These are phyloP conservation scores for Combretum micranthum DNA, from an alignment of 345 rosid species.

Conservation along the genomic window DNA sequence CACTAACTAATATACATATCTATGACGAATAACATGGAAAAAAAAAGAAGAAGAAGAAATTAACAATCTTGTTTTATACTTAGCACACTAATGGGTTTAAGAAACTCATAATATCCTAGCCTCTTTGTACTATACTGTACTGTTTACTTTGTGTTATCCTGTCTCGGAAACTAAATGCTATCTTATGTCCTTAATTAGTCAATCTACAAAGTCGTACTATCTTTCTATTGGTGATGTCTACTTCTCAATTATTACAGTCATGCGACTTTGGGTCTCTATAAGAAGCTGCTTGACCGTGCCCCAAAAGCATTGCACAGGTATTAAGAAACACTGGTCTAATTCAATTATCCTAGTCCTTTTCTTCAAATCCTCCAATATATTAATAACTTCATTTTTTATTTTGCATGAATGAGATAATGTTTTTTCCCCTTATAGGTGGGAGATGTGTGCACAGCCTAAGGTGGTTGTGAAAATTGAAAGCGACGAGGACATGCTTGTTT, in stretches of 20 bases:
- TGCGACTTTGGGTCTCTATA: constrained; percentile 93
- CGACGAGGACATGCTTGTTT: constrained; percentile 82
- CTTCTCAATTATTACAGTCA: constrained; percentile 44
- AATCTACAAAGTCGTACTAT: neutral
- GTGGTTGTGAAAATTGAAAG: constrained; percentile 90
- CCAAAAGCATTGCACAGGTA: constrained; percentile 86
- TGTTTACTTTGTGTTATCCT: too few relatives aligned
- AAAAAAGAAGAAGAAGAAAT: too few relatives aligned
- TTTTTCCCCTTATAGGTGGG: constrained; percentile 60
- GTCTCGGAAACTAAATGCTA: too few relatives aligned
- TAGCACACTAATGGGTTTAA: too few relatives aligned
- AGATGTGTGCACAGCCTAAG: constrained; percentile 89
- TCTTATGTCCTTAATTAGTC: neutral
- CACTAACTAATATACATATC: too few relatives aligned
- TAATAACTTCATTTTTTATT: neutral
- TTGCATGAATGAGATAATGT: constrained; percentile 4
- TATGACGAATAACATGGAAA: too few relatives aligned
- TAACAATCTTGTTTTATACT: too few relatives aligned
- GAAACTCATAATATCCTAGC: too few relatives aligned
- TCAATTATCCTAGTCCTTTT: neutral
- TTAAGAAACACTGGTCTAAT: neutral
- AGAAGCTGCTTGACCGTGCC: constrained; percentile 66
- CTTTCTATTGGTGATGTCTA: neutral
- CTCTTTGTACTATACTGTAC: too few relatives aligned
- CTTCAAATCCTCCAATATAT: neutral